Evolutionary conservation across 2,329 filamentous ascomycete species (phyloP).

Genomic region (Cryphonectria naterciae): DNA sequence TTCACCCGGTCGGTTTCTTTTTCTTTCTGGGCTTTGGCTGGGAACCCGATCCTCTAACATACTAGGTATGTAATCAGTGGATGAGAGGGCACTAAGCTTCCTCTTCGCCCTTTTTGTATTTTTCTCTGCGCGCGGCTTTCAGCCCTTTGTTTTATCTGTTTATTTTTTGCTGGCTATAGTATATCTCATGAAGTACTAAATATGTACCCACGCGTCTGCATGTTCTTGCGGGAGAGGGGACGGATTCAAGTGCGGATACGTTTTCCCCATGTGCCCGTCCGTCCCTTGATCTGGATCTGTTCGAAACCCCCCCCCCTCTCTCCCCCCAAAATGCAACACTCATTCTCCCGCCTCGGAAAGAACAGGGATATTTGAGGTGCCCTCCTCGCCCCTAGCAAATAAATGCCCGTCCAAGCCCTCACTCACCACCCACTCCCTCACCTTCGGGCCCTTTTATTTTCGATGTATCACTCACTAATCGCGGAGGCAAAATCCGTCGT

Average conservation of each 20-base stretch:
- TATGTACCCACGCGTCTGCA: neutral
- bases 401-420: neutral
- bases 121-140: neutral
- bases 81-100: neutral
- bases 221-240: neutral
- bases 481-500: neutral
- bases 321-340: neutral
- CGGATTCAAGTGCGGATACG: neutral
- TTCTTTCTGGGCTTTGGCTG: neutral
- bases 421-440: neutral
- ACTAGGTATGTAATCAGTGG: slow-evolving; percentile 7
- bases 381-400: neutral
- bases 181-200: neutral
- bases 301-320: no score
- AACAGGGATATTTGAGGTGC: neutral
- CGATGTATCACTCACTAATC: slow-evolving; percentile 1
- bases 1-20: neutral
- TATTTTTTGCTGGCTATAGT: neutral
- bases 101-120: neutral
- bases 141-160: neutral
- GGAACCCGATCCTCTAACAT: slow-evolving; percentile 5
- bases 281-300: neutral
- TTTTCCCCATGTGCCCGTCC: neutral
- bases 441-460: neutral
- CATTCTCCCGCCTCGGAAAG: neutral